Evolutionary conservation across 495 filamentous ascomycete genomes (phyloP), one percentile per base, ranked within the genome.

Genomic region (Aspergillus haitiensis): DNA sequence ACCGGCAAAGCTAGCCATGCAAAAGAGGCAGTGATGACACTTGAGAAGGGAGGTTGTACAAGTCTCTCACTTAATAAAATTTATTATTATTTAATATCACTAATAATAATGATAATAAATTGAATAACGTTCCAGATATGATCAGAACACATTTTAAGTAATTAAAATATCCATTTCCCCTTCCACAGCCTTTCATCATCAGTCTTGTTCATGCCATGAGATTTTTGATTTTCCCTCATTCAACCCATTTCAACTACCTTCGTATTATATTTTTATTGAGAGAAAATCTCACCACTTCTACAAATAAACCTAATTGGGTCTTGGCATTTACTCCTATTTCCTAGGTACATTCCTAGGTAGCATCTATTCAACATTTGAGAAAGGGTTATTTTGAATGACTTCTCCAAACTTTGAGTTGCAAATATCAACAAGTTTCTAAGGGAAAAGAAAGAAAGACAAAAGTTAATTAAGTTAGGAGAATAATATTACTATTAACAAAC

Each of bases 1-100:
- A 62, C 56, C 56, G 49, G 53, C 52, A 54, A 59, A 61, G 53
- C 54, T 62, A 58, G 48, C 59, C 46, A 44, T 47, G 49, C 45
- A 46, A 50, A 54, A 47, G 31, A 7, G 13, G 12, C 7, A 32
- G 45, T 48, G 42, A 56, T 56, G 54, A 55, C 39, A 45, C 36
- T 36, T 9, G 5, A 8, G 13, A 5, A 52, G 39, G 53, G 32
- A 57, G 13, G 33, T 35, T 39, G 32, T 49, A 49, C 31, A 42
- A 16, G 51, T 7, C 39, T 54, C 51, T 39, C 21, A 42, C 36
- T 39, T 32, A 32, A 45, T 45, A 21, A 45, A 8, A 42, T 2
- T 8, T 35, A 45, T 39, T n/a, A 40, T 27, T 16, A 42, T 12
- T n/a, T n/a, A 46, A 46, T 47, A 47, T 47, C 44, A 47, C 16